Base-by-base conservation (phyloP, 176 grass and related monocot species). In the Rhynchospora breviuscula region DNA sequence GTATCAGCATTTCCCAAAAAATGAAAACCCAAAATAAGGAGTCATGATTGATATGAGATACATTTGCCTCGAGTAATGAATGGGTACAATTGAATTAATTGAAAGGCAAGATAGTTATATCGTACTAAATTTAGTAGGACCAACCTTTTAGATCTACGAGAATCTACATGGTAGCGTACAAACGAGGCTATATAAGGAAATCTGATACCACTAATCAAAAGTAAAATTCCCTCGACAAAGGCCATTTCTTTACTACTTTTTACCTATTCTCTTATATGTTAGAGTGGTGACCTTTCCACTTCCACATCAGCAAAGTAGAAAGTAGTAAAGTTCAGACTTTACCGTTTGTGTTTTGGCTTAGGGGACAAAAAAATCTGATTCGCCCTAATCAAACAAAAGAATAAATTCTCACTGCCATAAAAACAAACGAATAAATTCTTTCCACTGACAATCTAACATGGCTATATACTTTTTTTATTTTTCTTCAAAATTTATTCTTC, bases 81-180 rank as follows among this genome's bases (percentile, higher is more conserved):
- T 76, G 71, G 47, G 46, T 14, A 6, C 45, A 75, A 29, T 29
- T 29, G 26, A 29, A 29, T 53, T 53, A 23, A 73, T 48, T 73
- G 69, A 49, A 72, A 15, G 8, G 44, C 26, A 33, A 14, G 5
- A 76, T 26, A 48, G 18, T 53, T 21, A 77, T 22, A 54, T 53
- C 13, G 13, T 77, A 23, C 44, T 77, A 29, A 76, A 77, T 54
- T 54, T 54, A 56, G 73, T 18, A 52, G 23, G 23, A 15, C 73
- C 49, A 77, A 53, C 49, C 46, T 77, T 77, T 77, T 49, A 77
- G 73, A 77, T 77, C 73, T 49, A 54, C 31, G 49, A 77, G 73
- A 77, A 77, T 77, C 73, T 56, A 77, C 73, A 14, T 77, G 72
- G 73, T 56, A 18, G 73, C 49, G 49, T 77, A 77, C 73, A 77